These are phyloP conservation scores for Choiromyces venosus DNA, from an alignment of 495 filamentous ascomycete species.

Conservation along the genomic window DNA sequence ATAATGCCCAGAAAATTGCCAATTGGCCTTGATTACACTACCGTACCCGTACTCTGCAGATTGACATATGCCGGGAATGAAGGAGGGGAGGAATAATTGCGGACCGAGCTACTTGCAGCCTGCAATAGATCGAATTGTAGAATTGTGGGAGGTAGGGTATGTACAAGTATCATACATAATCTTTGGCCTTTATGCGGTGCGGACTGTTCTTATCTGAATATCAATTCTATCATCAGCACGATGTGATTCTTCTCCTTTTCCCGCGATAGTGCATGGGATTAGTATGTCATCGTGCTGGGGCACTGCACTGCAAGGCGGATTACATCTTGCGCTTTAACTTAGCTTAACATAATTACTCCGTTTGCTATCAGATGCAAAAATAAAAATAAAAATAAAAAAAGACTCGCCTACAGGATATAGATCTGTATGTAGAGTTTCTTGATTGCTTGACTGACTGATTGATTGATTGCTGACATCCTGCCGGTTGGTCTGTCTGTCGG, in stretches of 20 bases:
- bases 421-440: neutral
- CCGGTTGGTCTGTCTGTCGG: no score
- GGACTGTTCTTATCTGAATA: neutral
- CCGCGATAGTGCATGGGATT: neutral
- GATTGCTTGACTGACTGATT: neutral
- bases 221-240: neutral
- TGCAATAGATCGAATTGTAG: no score
- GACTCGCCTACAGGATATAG: neutral
- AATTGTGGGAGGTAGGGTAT: neutral
- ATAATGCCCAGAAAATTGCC: neutral
- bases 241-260: neutral
- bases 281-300: neutral
- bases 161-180: no score
- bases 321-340: neutral
- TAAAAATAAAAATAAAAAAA: neutral
- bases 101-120: neutral
- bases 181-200: neutral
- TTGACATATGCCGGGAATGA: neutral
- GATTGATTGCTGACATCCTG: neutral
- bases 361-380: neutral
- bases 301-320: neutral
- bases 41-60: neutral
- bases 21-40: neutral
- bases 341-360: no score
- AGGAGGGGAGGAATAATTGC: no score